A percentile compares a stretch with the other conserved stretches of the same genome.
Conservation (phyloP, 805 yeast genomes). For the Starmerella vitae region DNA sequence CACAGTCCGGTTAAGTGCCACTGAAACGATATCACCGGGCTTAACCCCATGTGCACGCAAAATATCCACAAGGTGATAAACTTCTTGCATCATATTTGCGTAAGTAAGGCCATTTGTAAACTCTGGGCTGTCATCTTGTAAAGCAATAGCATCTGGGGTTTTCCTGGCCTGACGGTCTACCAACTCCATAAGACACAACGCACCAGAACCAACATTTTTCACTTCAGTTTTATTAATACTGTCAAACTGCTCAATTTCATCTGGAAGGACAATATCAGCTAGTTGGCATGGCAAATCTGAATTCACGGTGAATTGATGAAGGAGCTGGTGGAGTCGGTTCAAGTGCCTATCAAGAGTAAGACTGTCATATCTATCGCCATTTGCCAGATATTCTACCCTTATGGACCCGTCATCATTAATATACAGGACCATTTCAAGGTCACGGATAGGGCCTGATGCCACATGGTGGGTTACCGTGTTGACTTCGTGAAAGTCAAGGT, state of each 20-base stretch:
- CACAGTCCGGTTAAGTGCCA: slow-evolving; percentile 6
- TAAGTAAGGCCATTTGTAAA: slow-evolving; percentile 6
- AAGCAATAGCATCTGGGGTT: slow-evolving; percentile 3
- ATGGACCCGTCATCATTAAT: slow-evolving; percentile 1
- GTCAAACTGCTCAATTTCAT: background rate
- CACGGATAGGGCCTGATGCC: slow-evolving; percentile 16
- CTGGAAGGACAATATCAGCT: slow-evolving; percentile 1
- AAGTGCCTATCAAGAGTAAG: slow-evolving; percentile 4
- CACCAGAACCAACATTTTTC: background rate
- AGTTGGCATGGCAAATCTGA: background rate
- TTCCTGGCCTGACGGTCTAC: background rate
- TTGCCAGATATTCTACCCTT: slow-evolving; percentile 12
- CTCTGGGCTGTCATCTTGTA: slow-evolving; percentile 1
- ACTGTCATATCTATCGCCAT: slow-evolving; percentile 7
- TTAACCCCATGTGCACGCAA: slow-evolving; percentile 1
- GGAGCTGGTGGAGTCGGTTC: slow-evolving; percentile 2
- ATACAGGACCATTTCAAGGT: slow-evolving; percentile 11
- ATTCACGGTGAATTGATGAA: slow-evolving; percentile 3
- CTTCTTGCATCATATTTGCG: slow-evolving; percentile 2
- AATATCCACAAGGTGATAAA: background rate
- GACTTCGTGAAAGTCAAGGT: slow-evolving; percentile 8
- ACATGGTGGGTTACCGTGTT: slow-evolving; percentile 9
- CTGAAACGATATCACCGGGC: slow-evolving; percentile 12
- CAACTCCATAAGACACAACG: slow-evolving; percentile 1
- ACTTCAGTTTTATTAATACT: background rate